Evolutionary conservation across 257 asterid species (phyloP).

Genomic region (Salvia hispanica): DNA sequence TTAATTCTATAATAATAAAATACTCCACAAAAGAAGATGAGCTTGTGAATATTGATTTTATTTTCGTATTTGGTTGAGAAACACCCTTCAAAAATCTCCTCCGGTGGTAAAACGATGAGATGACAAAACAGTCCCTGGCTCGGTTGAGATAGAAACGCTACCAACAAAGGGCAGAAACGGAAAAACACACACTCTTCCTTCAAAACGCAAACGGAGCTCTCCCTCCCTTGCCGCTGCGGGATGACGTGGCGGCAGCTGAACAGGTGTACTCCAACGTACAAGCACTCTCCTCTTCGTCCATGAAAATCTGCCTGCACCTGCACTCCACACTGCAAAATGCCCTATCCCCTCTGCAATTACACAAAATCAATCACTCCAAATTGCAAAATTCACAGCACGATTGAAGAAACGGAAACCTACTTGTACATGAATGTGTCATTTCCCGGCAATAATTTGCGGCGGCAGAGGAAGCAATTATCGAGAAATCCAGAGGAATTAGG

Average conservation of each 20-base stretch:
- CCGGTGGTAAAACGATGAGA: no score
- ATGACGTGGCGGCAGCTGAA: conserved; percentile 36
- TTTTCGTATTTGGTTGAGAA: no score
- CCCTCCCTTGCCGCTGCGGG: conserved; percentile 39
- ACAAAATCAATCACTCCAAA: neutral
- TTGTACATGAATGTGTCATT: conserved; percentile 97
- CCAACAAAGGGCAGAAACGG: conserved; percentile 47
- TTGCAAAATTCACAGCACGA: no score
- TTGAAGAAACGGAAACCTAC: conserved; percentile 42
- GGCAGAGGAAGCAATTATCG: conserved; percentile 75
- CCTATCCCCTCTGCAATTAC: conserved; percentile 68
- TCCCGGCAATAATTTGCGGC: conserved; percentile 61
- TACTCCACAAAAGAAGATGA: no score
- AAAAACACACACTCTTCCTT: conserved; percentile 20
- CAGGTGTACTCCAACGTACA: conserved; percentile 56
- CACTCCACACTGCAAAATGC: conserved; percentile 93
- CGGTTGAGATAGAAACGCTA: neutral
- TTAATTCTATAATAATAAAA: no score
- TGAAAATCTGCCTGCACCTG: conserved; percentile 83
- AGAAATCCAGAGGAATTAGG: conserved; percentile 55
- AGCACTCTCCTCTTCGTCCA: conserved; percentile 74
- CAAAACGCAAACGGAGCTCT: conserved; percentile 23
- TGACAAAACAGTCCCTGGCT: conserved; percentile 13
- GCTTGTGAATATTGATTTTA: no score
- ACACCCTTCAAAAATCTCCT: no score